Evolutionary conservation across 2,329 filamentous ascomycete species (phyloP), one percentile per base, ranked within the genome.

Genomic region (Ilyonectria sp.): DNA sequence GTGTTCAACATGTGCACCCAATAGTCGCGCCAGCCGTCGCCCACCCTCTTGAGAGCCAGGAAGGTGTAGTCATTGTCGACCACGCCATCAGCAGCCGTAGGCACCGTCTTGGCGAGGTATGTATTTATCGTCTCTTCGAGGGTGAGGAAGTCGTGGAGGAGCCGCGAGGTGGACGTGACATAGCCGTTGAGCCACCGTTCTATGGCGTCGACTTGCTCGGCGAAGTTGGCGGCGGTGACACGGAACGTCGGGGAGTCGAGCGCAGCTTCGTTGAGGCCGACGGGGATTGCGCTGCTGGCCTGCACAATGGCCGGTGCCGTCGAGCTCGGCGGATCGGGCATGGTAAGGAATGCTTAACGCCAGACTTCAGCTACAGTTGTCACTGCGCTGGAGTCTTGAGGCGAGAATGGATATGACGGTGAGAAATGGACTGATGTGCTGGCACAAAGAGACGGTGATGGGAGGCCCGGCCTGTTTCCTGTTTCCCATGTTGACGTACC

Each of bases 161-260:
- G 81, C 76, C 86, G 89, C 53, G 86, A 82, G 9, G 87, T 87
- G 53, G 86, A 85, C 69, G 83, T 83, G 54, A 85, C 82, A 71
- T 89, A 89, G 59, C 83, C 83, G 47, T 88, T 94, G 33, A 99
- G 92, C 96, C 96, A 99, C 86, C 90, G 91, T 82, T 98, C 96
- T 67, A 98, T 89, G 63, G 90, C 88, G 72, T 98, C 96, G 76
- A 97, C 90, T 83, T 99, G 95, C 72, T 98, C 96, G 70, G 90
- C 88, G 78, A 97, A 97, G 83, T 98, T 94, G 53, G 92, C 84
- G 47, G 94, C 90, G 23, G 93, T 93, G 53, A 95, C 94, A 71
- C 96, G 94, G 81, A 98, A 98, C 40, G 95, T 97, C 29, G 96
- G 96, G 44, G 95, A 98, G 82, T 99, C 96, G 83, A 98, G 92